A percentile compares a stretch with the other conserved stretches of the same genome.
phyloP scores from a whole-genome alignment of 768 basidiomycete species.

The Gymnopilus junonius region DNA sequence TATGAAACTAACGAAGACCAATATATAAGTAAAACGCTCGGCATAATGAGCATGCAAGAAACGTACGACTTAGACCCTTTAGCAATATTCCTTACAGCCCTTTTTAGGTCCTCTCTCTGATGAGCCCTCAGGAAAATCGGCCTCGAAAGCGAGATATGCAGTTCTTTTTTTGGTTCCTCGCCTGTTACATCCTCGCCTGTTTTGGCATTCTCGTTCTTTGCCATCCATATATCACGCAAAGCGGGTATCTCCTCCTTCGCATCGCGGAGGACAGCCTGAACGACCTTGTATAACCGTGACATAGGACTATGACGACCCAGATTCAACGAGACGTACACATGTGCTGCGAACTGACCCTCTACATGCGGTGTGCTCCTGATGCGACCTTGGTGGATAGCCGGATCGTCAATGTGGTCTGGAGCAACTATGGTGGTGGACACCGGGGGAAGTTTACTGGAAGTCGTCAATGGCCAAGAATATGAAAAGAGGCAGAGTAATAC shows the following conservation, averaged over 20 bases:
- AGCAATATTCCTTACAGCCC: slow-evolving; percentile 58
- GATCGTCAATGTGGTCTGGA: slow-evolving; percentile 67
- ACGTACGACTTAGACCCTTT: slow-evolving; percentile 51
- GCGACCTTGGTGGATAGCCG: slow-evolving; percentile 84
- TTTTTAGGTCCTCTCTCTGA: slow-evolving; percentile 76
- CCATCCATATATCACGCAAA: neutral
- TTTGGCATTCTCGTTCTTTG: neutral
- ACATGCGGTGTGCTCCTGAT: slow-evolving; percentile 76
- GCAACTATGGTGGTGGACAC: slow-evolving; percentile 40
- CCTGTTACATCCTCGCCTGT: neutral
- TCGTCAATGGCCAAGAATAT: neutral
- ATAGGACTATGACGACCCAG: slow-evolving; percentile 6
- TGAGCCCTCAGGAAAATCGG: slow-evolving; percentile 79
- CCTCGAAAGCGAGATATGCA: slow-evolving; percentile 85
- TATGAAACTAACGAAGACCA: slow-evolving; percentile 57
- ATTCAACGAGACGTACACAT: slow-evolving; percentile 75
- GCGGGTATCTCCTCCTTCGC: neutral
- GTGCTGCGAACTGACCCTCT: slow-evolving; percentile 84
- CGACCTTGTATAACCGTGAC: slow-evolving; percentile 7
- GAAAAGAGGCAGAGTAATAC: neutral
- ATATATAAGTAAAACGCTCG: neutral
- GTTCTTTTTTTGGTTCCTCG: slow-evolving; percentile 35
- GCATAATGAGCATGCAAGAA: neutral
- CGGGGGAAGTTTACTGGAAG: slow-evolving; percentile 9
- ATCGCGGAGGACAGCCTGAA: neutral